Percentiles rank a stretch among this genome's conserved stretches.
Conservation (phyloP, 2,329 filamentous ascomycete genomes). For the Colletotrichum siamense region DNA sequence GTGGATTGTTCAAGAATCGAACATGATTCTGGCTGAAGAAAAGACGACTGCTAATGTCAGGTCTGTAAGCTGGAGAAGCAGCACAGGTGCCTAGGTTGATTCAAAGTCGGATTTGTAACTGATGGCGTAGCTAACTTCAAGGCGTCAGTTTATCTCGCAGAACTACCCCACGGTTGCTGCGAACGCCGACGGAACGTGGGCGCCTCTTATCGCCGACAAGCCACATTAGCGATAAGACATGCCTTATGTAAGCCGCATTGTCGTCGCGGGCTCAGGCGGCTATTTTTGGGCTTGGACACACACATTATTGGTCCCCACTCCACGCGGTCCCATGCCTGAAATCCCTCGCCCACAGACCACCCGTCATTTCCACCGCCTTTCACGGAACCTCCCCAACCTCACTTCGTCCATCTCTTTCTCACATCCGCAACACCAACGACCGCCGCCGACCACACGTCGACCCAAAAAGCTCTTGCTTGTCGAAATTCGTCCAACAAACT, state of each 20-base stretch:
- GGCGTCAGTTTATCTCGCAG: slow-evolving; percentile 15
- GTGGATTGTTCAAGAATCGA: neutral
- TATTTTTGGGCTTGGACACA: neutral
- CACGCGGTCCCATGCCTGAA: slow-evolving; percentile 4
- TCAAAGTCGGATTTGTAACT: neutral
- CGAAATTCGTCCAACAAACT: neutral
- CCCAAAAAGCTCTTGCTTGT: neutral
- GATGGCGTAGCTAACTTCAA: neutral
- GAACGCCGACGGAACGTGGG: neutral
- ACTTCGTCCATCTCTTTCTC: neutral
- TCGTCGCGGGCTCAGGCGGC: neutral
- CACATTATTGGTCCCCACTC: neutral
- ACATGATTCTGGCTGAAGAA: neutral
- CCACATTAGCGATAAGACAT: neutral
- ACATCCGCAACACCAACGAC: neutral
- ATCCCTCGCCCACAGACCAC: slow-evolving; percentile 17
- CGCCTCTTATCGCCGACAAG: neutral
- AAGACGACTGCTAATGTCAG: neutral
- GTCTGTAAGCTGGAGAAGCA: neutral
- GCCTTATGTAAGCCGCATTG: neutral
- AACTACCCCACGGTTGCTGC: neutral
- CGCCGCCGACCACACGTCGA: neutral
- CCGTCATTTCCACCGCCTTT: slow-evolving; percentile 7
- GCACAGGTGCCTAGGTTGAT: neutral
- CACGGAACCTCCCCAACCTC: slow-evolving; percentile 8